These are phyloP conservation scores for Aspergillus sp. DNA, from an alignment of 2,329 filamentous ascomycete species.

Conservation along the genomic window DNA sequence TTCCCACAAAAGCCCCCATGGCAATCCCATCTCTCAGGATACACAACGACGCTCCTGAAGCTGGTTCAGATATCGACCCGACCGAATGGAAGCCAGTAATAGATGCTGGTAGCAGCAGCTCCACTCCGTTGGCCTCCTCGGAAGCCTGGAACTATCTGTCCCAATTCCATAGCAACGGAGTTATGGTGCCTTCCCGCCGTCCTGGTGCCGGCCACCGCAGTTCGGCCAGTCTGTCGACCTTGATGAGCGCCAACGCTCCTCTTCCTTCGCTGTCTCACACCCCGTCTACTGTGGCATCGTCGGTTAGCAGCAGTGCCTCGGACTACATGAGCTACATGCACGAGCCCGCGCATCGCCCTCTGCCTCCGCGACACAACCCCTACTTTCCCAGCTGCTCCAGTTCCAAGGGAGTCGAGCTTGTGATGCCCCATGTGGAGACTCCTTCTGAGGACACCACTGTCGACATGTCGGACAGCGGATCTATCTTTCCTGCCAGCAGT, in stretches of 20 bases:
- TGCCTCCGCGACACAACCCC: constrained; percentile 38
- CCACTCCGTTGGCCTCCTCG: constrained; percentile 23
- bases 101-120: constrained; percentile 13
- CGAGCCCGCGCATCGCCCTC: constrained; percentile 27
- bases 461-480: constrained; percentile 17
- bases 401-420: constrained; percentile 34
- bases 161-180: constrained; percentile 35
- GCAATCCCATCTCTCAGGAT: constrained; percentile 30
- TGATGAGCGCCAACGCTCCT: constrained; percentile 14
- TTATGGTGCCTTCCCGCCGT: constrained; percentile 13
- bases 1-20: constrained; percentile 25
- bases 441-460: constrained; percentile 9
- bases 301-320: constrained; percentile 31
- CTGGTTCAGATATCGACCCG: constrained; percentile 44
- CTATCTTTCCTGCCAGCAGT: constrained; percentile 25
- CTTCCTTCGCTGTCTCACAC: constrained; percentile 32
- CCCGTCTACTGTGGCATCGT: constrained; percentile 35
- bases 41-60: constrained; percentile 32
- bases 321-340: constrained; percentile 25
- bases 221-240: constrained; percentile 28
- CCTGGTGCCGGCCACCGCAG: constrained; percentile 17
- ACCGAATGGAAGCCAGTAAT: constrained; percentile 48
- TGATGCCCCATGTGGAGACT: constrained; percentile 33
- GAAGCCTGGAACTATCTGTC: constrained; percentile 43
- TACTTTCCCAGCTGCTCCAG: constrained; percentile 28